These are phyloP conservation scores for Pyricularia pennisetigena DNA, from an alignment of 2,329 filamentous ascomycete genomes.

Conservation along the genomic window DNA sequence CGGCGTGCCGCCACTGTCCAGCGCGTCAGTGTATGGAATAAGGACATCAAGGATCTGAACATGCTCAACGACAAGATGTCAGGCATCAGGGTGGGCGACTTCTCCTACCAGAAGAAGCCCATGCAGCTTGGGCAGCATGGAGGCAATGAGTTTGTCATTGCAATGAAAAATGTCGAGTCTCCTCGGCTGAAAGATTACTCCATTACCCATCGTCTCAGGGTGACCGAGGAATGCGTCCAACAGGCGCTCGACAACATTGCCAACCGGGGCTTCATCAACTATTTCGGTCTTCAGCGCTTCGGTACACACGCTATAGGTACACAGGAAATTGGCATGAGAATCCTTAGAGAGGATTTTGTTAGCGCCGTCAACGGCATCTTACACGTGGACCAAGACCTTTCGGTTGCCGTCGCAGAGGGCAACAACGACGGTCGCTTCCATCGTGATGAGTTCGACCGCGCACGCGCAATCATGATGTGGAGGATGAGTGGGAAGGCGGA, in stretches of 20 bases:
- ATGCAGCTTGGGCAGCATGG: conserved; percentile 74
- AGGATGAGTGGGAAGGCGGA: conserved; percentile 46
- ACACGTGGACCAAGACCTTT: conserved; percentile 54
- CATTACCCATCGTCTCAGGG: conserved; percentile 35
- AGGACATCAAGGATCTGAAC: conserved; percentile 48
- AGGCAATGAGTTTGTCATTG: conserved; percentile 91
- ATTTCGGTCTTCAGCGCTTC: conserved; percentile 95
- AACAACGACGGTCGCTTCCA: conserved; percentile 30
- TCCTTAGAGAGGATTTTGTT: conserved; percentile 73
- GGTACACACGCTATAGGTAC: conserved; percentile 82
- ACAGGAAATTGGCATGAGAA: conserved; percentile 73
- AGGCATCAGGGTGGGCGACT: conserved; percentile 66
- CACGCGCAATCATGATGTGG: conserved; percentile 70
- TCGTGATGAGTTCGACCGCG: conserved; percentile 69
- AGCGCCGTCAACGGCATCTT: conserved; percentile 72
- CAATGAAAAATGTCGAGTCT: conserved; percentile 74
- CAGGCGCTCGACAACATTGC: conserved; percentile 57
- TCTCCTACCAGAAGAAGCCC: conserved; percentile 60
- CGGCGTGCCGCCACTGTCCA: conserved; percentile 79
- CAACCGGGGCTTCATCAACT: conserved; percentile 84
- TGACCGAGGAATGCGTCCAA: conserved; percentile 38
- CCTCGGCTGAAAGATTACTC: conserved; percentile 29
- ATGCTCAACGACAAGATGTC: conserved; percentile 53
- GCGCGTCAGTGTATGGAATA: conserved; percentile 55
- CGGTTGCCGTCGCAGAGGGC: conserved; percentile 20